Base-by-base conservation (phyloP, 345 rosid genomes). In the Eucalyptus caleyi region DNA sequence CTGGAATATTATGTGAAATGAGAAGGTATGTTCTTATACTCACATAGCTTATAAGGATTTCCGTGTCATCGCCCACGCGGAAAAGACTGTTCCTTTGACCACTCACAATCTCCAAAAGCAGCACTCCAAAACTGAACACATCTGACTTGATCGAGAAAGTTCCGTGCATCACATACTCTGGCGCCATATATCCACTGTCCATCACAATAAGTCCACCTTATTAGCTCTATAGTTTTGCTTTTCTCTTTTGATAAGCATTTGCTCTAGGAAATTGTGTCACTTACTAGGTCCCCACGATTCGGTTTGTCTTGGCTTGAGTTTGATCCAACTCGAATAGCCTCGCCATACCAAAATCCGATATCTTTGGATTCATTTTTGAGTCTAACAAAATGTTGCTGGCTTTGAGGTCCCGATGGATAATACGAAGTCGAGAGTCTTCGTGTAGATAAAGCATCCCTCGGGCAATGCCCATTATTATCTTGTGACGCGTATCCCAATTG, bases 261-360 rank as follows among this genome's bases (percentile, higher is more conserved):
- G 89, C 18, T 18, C 11, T 23, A 4, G 21, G 42, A 8, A 6
- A 12, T 14, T 88, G 10, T 24, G 4, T 12, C 40, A 87, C 94
- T 89, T 92, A 94, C 94, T 89, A 90, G 24, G 94, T 94, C 34
- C 95, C 95, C 45, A 90, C 91, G 5, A 93, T 90, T 88, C 89
- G 90, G 2, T 54, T 92, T 4, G 95, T 92, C 50, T 89, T 30
- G 2, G 50, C 92, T 2, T 87, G 95, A 45, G 94, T 91, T 87
- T 95, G 90, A 77, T 94, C 94, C 88, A 88, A 37, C 16, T 87
- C 72, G 23, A 93, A 90, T 12, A 95, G 7, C 27, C 92, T 94
- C 6, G 96, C 96, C 92, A 94, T 93, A 32, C 94, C 95, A 32
- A 95, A 95, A 90, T 93, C 95, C 6, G 94, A 34, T 86, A 95